These are phyloP conservation scores for Acacia acuminata DNA, from an alignment of 306 rosid genomes.

Conservation along the genomic window DNA sequence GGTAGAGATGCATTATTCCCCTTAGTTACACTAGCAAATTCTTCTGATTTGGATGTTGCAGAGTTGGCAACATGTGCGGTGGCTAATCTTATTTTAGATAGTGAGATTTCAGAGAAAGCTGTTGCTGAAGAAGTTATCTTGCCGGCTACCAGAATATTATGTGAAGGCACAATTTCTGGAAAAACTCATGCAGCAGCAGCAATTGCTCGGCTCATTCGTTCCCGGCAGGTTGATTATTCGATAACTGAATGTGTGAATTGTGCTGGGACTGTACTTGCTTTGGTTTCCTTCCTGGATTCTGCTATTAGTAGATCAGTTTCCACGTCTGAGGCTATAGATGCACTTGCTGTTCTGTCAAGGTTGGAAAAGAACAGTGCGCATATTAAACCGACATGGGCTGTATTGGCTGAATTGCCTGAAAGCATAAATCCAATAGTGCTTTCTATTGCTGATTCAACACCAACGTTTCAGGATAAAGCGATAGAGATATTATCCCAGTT, in stretches of 20 bases:
- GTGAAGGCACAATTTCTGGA: constrained; percentile 81
- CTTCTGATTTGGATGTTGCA: constrained; percentile 80
- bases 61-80: constrained; percentile 93
- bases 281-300: constrained; percentile 87
- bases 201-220: constrained; percentile 85
- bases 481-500: constrained; percentile 86
- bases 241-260: constrained; percentile 83
- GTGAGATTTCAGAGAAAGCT: constrained; percentile 82
- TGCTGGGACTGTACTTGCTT: constrained; percentile 92
- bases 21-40: constrained; percentile 70
- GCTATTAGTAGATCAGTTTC: constrained; percentile 58
- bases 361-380: constrained; percentile 52
- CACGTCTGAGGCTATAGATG: constrained; percentile 84
- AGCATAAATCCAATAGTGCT: constrained; percentile 84
- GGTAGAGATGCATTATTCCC: constrained; percentile 74
- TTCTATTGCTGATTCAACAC: constrained; percentile 72
- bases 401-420: constrained; percentile 84
- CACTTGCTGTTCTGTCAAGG: constrained; percentile 87
- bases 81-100: constrained; percentile 90
- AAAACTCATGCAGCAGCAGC: constrained; percentile 94
- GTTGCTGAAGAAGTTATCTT: constrained; percentile 77
- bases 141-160: constrained; percentile 89
- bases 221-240: constrained; percentile 63
- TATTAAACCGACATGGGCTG: constrained; percentile 88
- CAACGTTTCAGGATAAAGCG: constrained; percentile 86